Base-by-base conservation (phyloP, 2,329 filamentous ascomycete genomes). In the Colletotrichum agaves region DNA sequence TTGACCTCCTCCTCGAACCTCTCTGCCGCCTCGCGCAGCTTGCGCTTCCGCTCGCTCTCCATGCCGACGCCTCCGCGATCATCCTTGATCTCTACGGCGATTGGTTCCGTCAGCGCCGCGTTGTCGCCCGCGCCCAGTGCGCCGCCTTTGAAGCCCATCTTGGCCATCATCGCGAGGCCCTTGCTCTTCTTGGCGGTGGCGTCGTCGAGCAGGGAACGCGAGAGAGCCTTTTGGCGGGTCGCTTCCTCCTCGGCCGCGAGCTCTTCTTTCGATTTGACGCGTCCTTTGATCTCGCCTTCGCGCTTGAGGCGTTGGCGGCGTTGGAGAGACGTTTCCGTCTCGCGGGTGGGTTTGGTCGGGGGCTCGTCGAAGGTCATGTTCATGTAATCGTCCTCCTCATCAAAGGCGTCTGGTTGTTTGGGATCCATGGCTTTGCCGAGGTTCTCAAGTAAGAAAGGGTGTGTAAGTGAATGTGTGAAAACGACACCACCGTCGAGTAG, bases 371-470 rank as follows among this genome's bases (percentile, higher is more conserved):
- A 94, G 13, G 90, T 85, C 95, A 99, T 98, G 73, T 91, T 93
- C 92, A 99, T 97, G 84, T 99, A 98, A 79, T 99, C 96, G 71
- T 98, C 94, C 70, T 94, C 93, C 19, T 94, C 93, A 6, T 93
- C 92, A 10, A 56, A 69, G 39, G 56, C 62, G 39, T 58, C 35
- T 27, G 49, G 27, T 31, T 63, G 43, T 35, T 63, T 58, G 12
- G 43, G 31, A 3, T 59, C 61, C 63, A 66, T 66, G 49, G 47
- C 44, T 19, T 21, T 17, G 37, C n/a, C 17, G 10, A 10, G 39
- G 7, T 21, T 52, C 31, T 37, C 37, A 8, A 15, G 21, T 57
- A 12, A 37, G 19, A 35, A 53, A 23, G 33, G 17, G 33, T 19
- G 7, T 53, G 33, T 53, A 53, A 53, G 50, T 52, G 27, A 52